Percentiles rank a stretch among this genome's conserved stretches.
Conservation (phyloP, 148 eudicot species). For the Amaranthus hypochondriacus region DNA sequence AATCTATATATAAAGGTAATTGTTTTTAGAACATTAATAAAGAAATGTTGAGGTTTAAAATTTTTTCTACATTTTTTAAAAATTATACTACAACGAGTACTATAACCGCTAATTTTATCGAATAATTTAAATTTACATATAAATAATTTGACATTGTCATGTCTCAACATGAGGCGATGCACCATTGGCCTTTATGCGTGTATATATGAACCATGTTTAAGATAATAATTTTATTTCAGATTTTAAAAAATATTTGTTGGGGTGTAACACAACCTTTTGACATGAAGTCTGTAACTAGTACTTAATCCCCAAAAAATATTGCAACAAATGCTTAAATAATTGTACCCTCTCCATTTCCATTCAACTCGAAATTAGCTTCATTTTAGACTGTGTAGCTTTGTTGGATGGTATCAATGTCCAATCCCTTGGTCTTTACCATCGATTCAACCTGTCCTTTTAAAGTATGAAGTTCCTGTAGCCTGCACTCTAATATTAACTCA, state of each 20-base stretch:
- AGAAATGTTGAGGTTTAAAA: too few relatives aligned
- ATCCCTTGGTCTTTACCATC: slow-evolving; percentile 59
- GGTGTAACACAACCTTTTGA: background rate
- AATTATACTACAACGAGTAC: too few relatives aligned
- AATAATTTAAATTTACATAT: too few relatives aligned
- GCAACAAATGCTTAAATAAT: background rate
- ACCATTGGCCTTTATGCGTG: too few relatives aligned
- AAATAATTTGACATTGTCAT: too few relatives aligned
- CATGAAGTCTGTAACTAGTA: background rate
- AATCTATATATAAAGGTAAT: too few relatives aligned
- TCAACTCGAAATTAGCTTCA: slow-evolving; percentile 15
- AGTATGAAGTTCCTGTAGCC: slow-evolving; percentile 64
- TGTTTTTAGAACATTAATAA: too few relatives aligned
- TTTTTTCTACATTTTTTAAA: too few relatives aligned
- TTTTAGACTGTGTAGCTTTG: slow-evolving; percentile 49
- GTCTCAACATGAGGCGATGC: too few relatives aligned
- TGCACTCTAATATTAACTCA: slow-evolving; percentile 16
- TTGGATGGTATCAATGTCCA: slow-evolving; percentile 57
- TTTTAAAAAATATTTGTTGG: background rate
- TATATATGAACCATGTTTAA: too few relatives aligned
- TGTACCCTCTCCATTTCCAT: slow-evolving; percentile 18
- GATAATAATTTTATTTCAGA: too few relatives aligned
- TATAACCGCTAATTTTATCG: too few relatives aligned
- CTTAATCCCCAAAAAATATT: background rate
- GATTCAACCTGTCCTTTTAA: slow-evolving; percentile 66